Evolutionary conservation across 208 protist species (phyloP), one percentile per base, ranked within the genome.

Genomic region (Sergeia podlipaevii): DNA sequence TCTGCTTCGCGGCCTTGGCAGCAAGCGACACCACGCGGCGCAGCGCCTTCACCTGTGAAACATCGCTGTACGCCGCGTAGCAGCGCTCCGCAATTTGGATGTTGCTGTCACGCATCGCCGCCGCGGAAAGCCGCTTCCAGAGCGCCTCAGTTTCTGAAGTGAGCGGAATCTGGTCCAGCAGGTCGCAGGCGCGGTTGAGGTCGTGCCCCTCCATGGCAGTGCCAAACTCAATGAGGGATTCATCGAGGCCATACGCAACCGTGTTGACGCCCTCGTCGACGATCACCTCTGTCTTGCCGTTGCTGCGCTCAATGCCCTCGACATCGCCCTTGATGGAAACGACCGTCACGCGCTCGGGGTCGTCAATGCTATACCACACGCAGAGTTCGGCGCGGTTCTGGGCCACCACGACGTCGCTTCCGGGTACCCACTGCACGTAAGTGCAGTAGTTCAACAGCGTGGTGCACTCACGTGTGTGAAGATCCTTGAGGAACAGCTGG

Each of bases 381-480:
- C 96, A 98, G 23, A 99, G 80, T 72, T 97, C 96, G 34, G 80
- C 65, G 18, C 96, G 76, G 65, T 94, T 97, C 75, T 98, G 97
- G 20, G 97, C 97, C n/a, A 99, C 96, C 18, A 98, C 95, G 1
- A 99, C 97, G 58, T 99, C 97, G 54, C 95, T 96, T 41, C 93
- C 77, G 18, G 97, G 97, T 3, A 99, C 97, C 97, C 97, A 99
- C 62, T 98, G 88, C n/a, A 97, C 95, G 72, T 98, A 99, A 20
- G 81, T 91, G 79, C 91, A 98, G 85, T 96, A 98, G 58, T 93
- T 96, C 32, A 99, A 75, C 41, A 99, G 59, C 15, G 96, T 97
- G 1, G 70, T 80, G 27, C 85, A 80, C 44, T 64, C 75, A 74
- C 98, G 91, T 3, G 73, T 86, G 32, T 64, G 66, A 26, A 99